These are phyloP conservation scores for Tylopilus felleus DNA, from an alignment of 768 basidiomycete species.

Conservation along the genomic window DNA sequence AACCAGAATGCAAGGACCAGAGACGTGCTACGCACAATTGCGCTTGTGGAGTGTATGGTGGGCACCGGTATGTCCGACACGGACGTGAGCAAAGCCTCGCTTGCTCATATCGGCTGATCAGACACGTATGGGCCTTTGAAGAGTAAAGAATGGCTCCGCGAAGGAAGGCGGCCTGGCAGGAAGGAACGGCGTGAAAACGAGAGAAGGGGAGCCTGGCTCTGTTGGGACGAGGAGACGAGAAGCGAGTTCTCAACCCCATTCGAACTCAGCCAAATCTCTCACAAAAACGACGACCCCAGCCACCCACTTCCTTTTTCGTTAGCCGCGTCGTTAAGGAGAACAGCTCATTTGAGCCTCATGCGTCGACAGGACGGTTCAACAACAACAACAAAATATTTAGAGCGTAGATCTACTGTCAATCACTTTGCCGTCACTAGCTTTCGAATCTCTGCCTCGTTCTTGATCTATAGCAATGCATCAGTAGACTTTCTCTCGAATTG, in stretches of 20 bases:
- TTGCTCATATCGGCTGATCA: conserved; percentile 23
- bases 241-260: not conserved
- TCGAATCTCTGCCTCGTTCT: conserved; percentile 17
- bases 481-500: not conserved
- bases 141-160: conserved; percentile 30
- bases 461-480: conserved; percentile 19
- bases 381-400: not conserved
- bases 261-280: conserved; percentile 23
- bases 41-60: conserved; percentile 24
- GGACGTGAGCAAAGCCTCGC: conserved; percentile 28
- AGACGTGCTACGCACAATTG: conserved; percentile 13
- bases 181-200: conserved; percentile 22
- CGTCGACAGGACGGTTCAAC: conserved; percentile 4
- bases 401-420: not conserved
- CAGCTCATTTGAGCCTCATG: not conserved
- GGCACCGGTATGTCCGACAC: conserved; percentile 24
- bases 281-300: too few relatives aligned
- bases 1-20: not conserved
- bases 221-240: conserved; percentile 4
- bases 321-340: not conserved
- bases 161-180: conserved; percentile 17
- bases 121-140: conserved; percentile 3
- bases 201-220: not conserved
- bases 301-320: not conserved
- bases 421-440: conserved; percentile 14